Evolutionary conservation across 495 filamentous ascomycete species (phyloP).

Genomic region (Talaromyces wortmannii): DNA sequence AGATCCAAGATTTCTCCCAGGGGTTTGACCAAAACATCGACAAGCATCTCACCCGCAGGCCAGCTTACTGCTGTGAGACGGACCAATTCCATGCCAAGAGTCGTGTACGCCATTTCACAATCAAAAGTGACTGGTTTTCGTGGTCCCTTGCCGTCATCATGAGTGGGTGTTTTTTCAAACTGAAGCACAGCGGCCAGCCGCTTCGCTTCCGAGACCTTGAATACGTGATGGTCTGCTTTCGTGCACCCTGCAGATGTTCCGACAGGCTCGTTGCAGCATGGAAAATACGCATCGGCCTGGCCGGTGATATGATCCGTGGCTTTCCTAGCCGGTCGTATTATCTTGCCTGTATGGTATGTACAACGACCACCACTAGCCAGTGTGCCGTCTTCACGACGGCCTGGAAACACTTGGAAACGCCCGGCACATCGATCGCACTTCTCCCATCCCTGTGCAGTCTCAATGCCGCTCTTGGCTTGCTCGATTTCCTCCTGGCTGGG

Average conservation of each 20-base stretch:
- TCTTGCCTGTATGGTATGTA: slow-evolving; percentile 66
- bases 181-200: slow-evolving; percentile 71
- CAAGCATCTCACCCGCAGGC: slow-evolving; percentile 64
- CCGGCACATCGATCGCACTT: slow-evolving; percentile 78
- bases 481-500: slow-evolving; percentile 56
- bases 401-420: slow-evolving; percentile 90
- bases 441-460: slow-evolving; percentile 69
- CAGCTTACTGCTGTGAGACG: slow-evolving; percentile 82
- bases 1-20: slow-evolving; percentile 83
- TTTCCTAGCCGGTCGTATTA: slow-evolving; percentile 42
- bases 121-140: slow-evolving; percentile 68
- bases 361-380: slow-evolving; percentile 72
- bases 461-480: slow-evolving; percentile 55
- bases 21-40: slow-evolving; percentile 83
- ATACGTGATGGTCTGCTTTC: slow-evolving; percentile 67
- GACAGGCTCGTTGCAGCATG: slow-evolving; percentile 69
- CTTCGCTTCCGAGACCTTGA: slow-evolving; percentile 71
- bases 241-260: slow-evolving; percentile 70
- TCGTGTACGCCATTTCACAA: slow-evolving; percentile 97
- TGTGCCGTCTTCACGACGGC: slow-evolving; percentile 74
- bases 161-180: slow-evolving; percentile 68
- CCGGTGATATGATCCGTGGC: slow-evolving; percentile 39
- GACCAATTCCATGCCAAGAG: slow-evolving; percentile 77
- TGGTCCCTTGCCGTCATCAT: slow-evolving; percentile 27
- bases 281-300: slow-evolving; percentile 49